Conservation (phyloP, 164 flowering plant genomes). For the Piper longum region DNA sequence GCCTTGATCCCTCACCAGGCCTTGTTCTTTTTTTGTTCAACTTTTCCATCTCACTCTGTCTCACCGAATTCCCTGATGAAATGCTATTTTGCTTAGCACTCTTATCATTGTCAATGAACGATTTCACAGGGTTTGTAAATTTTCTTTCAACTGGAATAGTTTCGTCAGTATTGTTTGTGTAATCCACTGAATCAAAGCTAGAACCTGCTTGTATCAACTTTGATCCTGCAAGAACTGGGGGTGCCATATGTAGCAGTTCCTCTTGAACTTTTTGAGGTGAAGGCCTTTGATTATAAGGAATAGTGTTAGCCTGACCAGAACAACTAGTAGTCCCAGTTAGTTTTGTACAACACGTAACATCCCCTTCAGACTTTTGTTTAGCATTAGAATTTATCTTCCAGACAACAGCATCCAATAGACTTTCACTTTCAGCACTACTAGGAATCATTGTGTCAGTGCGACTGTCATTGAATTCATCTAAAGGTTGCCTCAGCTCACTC, state of each 20-base stretch:
- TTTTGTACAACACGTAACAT: constrained; percentile 40
- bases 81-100: constrained; percentile 34
- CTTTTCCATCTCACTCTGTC: constrained; percentile 41
- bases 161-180: constrained; percentile 26
- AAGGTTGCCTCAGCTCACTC: constrained; percentile 8
- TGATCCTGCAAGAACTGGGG: constrained; percentile 14
- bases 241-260: constrained; percentile 18
- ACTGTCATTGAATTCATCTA: constrained; percentile 10
- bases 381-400: constrained; percentile 34
- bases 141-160: constrained; percentile 31
- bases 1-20: constrained; percentile 92
- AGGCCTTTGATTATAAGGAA: constrained; percentile 8
- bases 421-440: constrained; percentile 29
- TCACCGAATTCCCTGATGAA: constrained; percentile 50
- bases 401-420: constrained; percentile 82
- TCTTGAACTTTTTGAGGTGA: constrained; percentile 20
- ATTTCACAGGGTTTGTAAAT: constrained; percentile 55
- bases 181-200: constrained; percentile 25
- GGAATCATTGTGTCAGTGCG: constrained; percentile 25
- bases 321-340: constrained; percentile 38
- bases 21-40: constrained; percentile 73
- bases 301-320: constrained; percentile 29
- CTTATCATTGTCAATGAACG: constrained; percentile 46
- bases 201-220: constrained; percentile 27
- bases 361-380: constrained; percentile 43